Evolutionary conservation across 345 rosid genomes (phyloP).

Genomic region (Gossypium rotundifolium): DNA sequence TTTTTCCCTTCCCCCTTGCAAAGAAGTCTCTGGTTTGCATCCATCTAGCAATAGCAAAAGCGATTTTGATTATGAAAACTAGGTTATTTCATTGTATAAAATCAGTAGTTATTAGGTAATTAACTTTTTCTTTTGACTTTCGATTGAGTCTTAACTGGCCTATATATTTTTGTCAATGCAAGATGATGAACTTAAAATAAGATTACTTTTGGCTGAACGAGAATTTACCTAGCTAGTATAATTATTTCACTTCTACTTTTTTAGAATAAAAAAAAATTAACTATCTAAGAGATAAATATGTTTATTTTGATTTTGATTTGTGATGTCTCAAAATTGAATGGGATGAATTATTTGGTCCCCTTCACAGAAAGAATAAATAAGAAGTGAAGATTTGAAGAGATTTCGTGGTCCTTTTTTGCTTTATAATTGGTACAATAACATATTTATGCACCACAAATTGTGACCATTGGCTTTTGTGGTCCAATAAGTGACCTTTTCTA

Average conservation of each 20-base stretch:
- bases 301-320: neutral
- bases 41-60: no score
- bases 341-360: constrained; percentile 22
- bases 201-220: neutral
- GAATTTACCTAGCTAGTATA: neutral
- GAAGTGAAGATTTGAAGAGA: constrained; percentile 27
- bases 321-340: constrained; percentile 1
- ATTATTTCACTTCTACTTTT: neutral
- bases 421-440: neutral
- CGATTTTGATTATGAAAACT: neutral
- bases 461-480: constrained; percentile 16
- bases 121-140: neutral
- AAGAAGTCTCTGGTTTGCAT: no score
- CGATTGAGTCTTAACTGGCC: no score
- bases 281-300: neutral
- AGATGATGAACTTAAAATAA: no score
- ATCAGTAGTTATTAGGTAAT: neutral
- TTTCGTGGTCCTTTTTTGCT: constrained; percentile 29
- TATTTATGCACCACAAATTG: constrained; percentile 18
- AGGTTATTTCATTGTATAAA: neutral
- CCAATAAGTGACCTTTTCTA: constrained; percentile 6
- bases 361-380: constrained; percentile 12
- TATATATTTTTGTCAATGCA: no score
- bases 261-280: neutral
- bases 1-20: no score